Percentiles rank a stretch among this genome's conserved stretches.
Conservation (phyloP, 352 stramenopile species). For the Globisporangium cylindrosporum region DNA sequence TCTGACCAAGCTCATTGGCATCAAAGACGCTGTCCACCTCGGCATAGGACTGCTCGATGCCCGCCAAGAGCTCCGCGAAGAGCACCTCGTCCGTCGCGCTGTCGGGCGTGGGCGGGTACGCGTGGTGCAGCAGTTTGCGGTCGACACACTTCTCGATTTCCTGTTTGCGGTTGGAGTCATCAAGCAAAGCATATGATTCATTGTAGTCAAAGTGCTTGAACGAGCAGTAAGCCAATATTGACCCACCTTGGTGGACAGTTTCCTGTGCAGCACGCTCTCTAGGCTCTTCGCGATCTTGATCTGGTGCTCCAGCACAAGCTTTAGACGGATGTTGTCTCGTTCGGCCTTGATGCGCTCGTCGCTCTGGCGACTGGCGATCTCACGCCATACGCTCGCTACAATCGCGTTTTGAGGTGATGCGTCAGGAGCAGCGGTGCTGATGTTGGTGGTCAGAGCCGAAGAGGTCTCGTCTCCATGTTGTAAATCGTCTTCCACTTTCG, state of each 20-base stretch:
- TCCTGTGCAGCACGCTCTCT: slow-evolving; percentile 16
- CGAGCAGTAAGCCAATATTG: background rate
- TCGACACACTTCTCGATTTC: slow-evolving; percentile 18
- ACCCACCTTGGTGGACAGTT: slow-evolving; percentile 14
- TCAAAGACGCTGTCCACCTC: slow-evolving; percentile 39
- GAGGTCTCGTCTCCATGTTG: no score
- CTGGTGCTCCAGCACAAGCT: slow-evolving; percentile 21
- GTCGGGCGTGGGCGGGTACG: slow-evolving; percentile 25
- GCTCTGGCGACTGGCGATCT: slow-evolving; percentile 38
- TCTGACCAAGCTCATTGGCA: slow-evolving; percentile 23
- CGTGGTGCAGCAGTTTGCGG: slow-evolving; percentile 3
- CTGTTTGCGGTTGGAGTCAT: background rate
- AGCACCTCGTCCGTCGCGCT: slow-evolving; percentile 23
- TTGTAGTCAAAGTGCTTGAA: background rate
- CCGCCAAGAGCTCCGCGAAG: slow-evolving; percentile 35
- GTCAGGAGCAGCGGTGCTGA: background rate
- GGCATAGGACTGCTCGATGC: slow-evolving; percentile 32
- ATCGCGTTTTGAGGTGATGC: background rate
- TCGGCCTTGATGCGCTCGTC: slow-evolving; percentile 21
- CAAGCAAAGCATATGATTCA: background rate
- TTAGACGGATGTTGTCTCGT: slow-evolving; percentile 21
- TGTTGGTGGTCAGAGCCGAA: background rate
- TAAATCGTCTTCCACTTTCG: background rate
- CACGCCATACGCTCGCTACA: slow-evolving; percentile 29
- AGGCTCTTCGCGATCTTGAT: slow-evolving; percentile 23